These are phyloP conservation scores for Athelia sp. DNA, from an alignment of 1,284 basidiomycete species.

Conservation along the genomic window DNA sequence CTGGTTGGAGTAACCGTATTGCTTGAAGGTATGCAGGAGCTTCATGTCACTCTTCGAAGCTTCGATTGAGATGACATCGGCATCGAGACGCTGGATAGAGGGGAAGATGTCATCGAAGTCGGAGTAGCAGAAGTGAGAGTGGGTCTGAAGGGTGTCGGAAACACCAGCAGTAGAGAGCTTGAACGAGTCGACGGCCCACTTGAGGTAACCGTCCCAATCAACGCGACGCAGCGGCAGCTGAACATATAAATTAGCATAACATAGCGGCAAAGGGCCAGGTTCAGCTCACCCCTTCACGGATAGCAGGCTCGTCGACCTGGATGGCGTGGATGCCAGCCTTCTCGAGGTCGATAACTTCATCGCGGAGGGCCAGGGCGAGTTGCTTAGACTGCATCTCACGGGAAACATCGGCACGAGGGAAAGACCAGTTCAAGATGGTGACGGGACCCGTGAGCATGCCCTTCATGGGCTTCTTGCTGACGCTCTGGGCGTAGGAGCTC, in stretches of 20 bases:
- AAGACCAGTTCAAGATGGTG: constrained; percentile 99
- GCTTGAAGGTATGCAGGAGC: constrained; percentile 92
- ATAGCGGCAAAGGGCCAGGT: neutral
- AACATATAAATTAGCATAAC: constrained; percentile 8
- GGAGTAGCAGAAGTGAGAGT: constrained; percentile 98
- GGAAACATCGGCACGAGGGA: constrained; percentile 98
- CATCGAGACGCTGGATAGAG: constrained; percentile 95
- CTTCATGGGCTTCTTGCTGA: constrained; percentile 97
- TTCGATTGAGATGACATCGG: constrained; percentile 99
- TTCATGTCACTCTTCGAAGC: constrained; percentile 98
- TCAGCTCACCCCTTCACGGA: constrained; percentile 95
- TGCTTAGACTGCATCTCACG: constrained; percentile 98
- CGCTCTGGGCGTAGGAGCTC: constrained; percentile 95
- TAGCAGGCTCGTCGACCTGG: constrained; percentile 99
- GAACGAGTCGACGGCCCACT: constrained; percentile 98
- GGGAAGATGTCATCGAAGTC: constrained; percentile 98
- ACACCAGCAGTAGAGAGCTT: constrained; percentile 95
- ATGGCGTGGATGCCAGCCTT: constrained; percentile 97
- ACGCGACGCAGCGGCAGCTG: constrained; percentile 88
- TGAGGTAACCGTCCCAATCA: constrained; percentile 94
- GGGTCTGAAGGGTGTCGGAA: constrained; percentile 87
- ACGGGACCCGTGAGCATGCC: constrained; percentile 98
- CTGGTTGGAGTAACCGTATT: constrained; percentile 95
- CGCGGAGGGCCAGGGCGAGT: constrained; percentile 96
- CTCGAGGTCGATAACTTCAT: constrained; percentile 98